A percentile compares a stretch with the other conserved stretches of the same genome.
Evolutionary conservation across 2,329 filamentous ascomycete genomes (phyloP).

Genomic region (Hypoxylon sp.): DNA sequence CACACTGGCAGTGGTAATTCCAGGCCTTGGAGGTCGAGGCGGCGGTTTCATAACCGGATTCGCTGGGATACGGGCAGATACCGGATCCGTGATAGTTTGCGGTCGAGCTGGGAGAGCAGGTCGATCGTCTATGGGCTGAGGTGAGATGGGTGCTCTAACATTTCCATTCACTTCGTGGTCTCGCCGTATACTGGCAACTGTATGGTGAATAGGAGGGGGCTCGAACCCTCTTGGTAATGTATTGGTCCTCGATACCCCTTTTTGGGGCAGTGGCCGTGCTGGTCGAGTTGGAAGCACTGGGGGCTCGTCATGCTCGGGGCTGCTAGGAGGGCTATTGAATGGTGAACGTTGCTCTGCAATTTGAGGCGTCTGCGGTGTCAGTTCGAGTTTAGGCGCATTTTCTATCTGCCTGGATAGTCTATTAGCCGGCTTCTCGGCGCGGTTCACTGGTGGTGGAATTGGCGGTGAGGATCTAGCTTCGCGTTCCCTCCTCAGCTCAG

Average conservation of each 20-base stretch:
- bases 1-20: conserved; percentile 45
- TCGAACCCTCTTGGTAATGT: conserved; percentile 61
- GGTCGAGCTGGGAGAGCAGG: conserved; percentile 68
- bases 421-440: conserved; percentile 82
- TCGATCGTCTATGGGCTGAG: conserved; percentile 62
- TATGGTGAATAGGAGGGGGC: conserved; percentile 68
- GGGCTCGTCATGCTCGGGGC: conserved; percentile 65
- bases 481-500: conserved; percentile 68
- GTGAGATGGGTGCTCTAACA: conserved; percentile 56
- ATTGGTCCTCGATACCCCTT: conserved; percentile 53
- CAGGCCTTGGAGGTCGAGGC: conserved; percentile 61
- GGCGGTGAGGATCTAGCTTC: conserved; percentile 60
- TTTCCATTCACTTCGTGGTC: conserved; percentile 61
- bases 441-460: conserved; percentile 82
- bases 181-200: conserved; percentile 61
- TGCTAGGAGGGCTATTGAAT: conserved; percentile 86
- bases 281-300: conserved; percentile 66
- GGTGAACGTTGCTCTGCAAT: conserved; percentile 74
- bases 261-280: conserved; percentile 61
- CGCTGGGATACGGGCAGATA: conserved; percentile 49
- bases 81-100: conserved; percentile 55
- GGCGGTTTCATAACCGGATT: conserved; percentile 58
- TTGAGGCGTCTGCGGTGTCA: conserved; percentile 56
- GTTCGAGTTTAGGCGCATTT: conserved; percentile 54
- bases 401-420: conserved; percentile 60